Percentiles rank a stretch among this genome's conserved stretches.
Evolutionary conservation across 768 basidiomycete species (phyloP).

Genomic region (Suillus americanus): DNA sequence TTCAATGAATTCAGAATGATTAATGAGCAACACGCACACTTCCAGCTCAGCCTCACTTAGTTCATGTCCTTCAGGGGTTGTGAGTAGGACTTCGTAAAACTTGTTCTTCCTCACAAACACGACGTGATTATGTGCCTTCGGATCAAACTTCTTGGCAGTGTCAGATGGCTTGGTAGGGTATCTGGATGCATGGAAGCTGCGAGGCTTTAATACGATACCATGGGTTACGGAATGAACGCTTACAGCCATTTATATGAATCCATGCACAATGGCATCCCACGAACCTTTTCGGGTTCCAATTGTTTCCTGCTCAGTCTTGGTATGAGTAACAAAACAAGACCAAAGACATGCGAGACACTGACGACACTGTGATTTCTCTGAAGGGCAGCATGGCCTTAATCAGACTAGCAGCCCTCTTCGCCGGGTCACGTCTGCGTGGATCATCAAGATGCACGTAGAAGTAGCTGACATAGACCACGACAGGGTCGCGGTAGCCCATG

Average conservation of each 20-base stretch:
- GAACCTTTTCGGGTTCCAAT: slow-evolving; percentile 86
- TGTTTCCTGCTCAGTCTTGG: slow-evolving; percentile 45
- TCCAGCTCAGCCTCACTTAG: slow-evolving; percentile 83
- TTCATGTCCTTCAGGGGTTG: slow-evolving; percentile 60
- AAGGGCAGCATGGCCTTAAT: slow-evolving; percentile 87
- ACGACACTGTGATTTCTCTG: slow-evolving; percentile 82
- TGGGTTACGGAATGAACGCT: slow-evolving; percentile 27
- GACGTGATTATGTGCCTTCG: slow-evolving; percentile 77
- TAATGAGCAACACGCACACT: slow-evolving; percentile 38
- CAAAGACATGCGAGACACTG: slow-evolving; percentile 23
- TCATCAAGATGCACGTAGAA: slow-evolving; percentile 89
- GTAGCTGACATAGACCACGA: slow-evolving; percentile 92
- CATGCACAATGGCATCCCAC: slow-evolving; percentile 83
- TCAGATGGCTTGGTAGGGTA: slow-evolving; percentile 85
- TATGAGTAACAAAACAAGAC: neutral
- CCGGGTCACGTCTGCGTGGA: slow-evolving; percentile 49
- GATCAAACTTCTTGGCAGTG: slow-evolving; percentile 78
- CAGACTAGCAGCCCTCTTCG: slow-evolving; percentile 76
- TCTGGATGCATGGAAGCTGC: slow-evolving; percentile 88
- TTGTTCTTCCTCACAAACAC: slow-evolving; percentile 90
- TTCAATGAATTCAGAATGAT: slow-evolving; percentile 3
- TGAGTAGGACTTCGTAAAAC: slow-evolving; percentile 82
- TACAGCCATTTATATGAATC: slow-evolving; percentile 92
- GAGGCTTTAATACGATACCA: neutral
- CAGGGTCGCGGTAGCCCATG: slow-evolving; percentile 85